Conservation (phyloP, 345 rosid genomes). For the Psidium guajava region DNA sequence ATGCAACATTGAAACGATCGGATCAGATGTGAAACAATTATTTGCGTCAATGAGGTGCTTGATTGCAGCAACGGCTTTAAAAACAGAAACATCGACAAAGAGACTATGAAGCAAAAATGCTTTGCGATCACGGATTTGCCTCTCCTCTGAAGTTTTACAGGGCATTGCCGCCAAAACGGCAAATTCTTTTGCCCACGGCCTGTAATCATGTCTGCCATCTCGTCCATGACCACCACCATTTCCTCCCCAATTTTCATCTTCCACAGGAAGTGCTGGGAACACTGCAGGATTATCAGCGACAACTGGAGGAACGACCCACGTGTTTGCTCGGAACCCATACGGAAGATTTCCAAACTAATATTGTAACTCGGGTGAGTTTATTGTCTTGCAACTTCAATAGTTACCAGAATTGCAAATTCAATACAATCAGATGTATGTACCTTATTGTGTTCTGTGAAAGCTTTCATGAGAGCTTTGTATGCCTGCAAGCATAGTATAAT, state of each 20-base stretch:
- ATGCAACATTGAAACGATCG: slow-evolving; percentile 15
- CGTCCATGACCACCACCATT: slow-evolving; percentile 81
- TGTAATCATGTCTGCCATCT: slow-evolving; percentile 48
- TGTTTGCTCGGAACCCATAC: slow-evolving; percentile 82
- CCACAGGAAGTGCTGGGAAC: slow-evolving; percentile 68
- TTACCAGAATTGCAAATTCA: neutral
- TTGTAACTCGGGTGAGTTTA: neutral
- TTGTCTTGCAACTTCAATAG: neutral
- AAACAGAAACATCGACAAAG: slow-evolving; percentile 81
- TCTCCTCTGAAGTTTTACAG: slow-evolving; percentile 90
- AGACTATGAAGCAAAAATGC: slow-evolving; percentile 83
- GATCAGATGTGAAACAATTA: slow-evolving; percentile 17
- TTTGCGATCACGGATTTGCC: slow-evolving; percentile 83
- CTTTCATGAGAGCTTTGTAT: slow-evolving; percentile 81
- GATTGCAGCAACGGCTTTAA: slow-evolving; percentile 59
- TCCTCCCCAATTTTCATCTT: slow-evolving; percentile 94
- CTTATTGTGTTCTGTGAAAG: slow-evolving; percentile 84
- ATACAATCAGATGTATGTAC: slow-evolving; percentile 15
- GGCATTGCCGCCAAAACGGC: slow-evolving; percentile 89
- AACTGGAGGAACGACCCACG: slow-evolving; percentile 94
- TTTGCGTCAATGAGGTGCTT: slow-evolving; percentile 27
- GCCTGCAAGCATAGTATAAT: slow-evolving; percentile 42
- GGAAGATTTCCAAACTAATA: slow-evolving; percentile 94
- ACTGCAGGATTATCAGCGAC: slow-evolving; percentile 61
- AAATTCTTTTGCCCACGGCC: slow-evolving; percentile 81